A percentile compares a stretch with the other conserved stretches of the same genome.
Evolutionary conservation across 345 rosid genomes (phyloP).

Genomic region (Aethionema arabicum): DNA sequence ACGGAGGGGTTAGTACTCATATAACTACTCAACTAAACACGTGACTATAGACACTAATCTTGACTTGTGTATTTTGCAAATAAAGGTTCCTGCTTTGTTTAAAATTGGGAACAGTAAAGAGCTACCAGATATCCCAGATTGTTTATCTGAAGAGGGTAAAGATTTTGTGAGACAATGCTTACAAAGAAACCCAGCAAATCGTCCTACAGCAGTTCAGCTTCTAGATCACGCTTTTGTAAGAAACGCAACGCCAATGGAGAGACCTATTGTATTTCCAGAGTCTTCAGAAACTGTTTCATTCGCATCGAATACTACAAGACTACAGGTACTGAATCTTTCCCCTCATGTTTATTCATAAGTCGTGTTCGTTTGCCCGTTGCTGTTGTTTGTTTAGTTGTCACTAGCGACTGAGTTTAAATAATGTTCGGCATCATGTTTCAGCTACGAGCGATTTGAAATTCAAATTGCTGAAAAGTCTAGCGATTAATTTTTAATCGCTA

Average conservation of each 20-base stretch:
- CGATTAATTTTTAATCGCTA: too few relatives aligned
- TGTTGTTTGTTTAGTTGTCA: too few relatives aligned
- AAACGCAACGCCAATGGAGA: conserved; percentile 58
- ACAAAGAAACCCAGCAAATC: conserved; percentile 62
- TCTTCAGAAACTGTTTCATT: conserved; percentile 42
- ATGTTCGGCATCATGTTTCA: too few relatives aligned
- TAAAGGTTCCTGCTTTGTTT: conserved; percentile 77
- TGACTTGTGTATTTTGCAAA: background rate
- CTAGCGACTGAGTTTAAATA: too few relatives aligned
- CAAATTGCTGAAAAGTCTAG: too few relatives aligned
- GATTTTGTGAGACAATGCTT: conserved; percentile 71
- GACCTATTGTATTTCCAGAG: conserved; percentile 43
- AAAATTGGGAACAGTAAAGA: conserved; percentile 90
- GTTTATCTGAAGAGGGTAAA: conserved; percentile 72
- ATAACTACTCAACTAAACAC: conserved; percentile 1
- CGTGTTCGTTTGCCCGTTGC: too few relatives aligned
- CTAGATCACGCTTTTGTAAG: conserved; percentile 68
- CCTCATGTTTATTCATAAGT: too few relatives aligned
- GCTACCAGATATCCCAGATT: conserved; percentile 74
- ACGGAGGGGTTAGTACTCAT: conserved; percentile 68
- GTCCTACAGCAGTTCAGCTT: conserved; percentile 64
- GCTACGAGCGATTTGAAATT: too few relatives aligned
- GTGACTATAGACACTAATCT: background rate
- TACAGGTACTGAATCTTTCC: conserved; percentile 42
- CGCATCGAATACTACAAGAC: conserved; percentile 48